phyloP scores from a whole-genome alignment of 805 yeast species.

The Yamadazyma insecticola region DNA sequence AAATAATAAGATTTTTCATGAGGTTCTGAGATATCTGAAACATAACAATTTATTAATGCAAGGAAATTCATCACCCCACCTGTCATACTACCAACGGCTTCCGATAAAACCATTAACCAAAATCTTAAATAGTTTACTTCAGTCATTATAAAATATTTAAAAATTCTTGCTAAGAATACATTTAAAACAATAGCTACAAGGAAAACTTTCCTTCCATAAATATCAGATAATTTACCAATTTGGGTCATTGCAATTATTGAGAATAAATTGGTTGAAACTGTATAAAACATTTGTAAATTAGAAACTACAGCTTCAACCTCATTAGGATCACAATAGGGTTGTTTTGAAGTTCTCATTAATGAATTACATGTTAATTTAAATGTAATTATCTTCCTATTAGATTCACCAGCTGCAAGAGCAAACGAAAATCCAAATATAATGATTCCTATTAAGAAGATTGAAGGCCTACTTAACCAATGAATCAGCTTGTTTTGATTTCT shows the following conservation, averaged over 20 bases:
- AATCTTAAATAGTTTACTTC: slow-evolving; percentile 26
- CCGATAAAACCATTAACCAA: slow-evolving; percentile 36
- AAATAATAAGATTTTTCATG: slow-evolving; percentile 52
- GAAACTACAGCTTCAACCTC: slow-evolving; percentile 41
- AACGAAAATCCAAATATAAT: slow-evolving; percentile 40
- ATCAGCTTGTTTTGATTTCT: slow-evolving; percentile 37
- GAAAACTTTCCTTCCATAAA: slow-evolving; percentile 31
- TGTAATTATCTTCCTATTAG: slow-evolving; percentile 37
- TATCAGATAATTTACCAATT: slow-evolving; percentile 33
- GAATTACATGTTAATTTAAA: slow-evolving; percentile 26
- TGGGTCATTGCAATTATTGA: slow-evolving; percentile 55
- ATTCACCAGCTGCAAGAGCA: slow-evolving; percentile 31
- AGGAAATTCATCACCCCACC: slow-evolving; percentile 60
- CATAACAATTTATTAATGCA: slow-evolving; percentile 61
- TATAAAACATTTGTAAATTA: slow-evolving; percentile 41
- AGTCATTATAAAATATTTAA: slow-evolving; percentile 21
- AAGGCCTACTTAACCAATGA: slow-evolving; percentile 57
- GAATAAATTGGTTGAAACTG: slow-evolving; percentile 39
- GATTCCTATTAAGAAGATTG: slow-evolving; percentile 45
- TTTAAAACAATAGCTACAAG: slow-evolving; percentile 15
- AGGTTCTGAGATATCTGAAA: slow-evolving; percentile 68
- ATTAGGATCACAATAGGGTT: slow-evolving; percentile 23
- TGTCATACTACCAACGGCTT: slow-evolving; percentile 45
- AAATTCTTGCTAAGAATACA: slow-evolving; percentile 17
- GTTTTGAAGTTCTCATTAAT: slow-evolving; percentile 10